These are phyloP conservation scores for Cystoderma amianthinum DNA, from an alignment of 768 basidiomycete species.

Conservation along the genomic window DNA sequence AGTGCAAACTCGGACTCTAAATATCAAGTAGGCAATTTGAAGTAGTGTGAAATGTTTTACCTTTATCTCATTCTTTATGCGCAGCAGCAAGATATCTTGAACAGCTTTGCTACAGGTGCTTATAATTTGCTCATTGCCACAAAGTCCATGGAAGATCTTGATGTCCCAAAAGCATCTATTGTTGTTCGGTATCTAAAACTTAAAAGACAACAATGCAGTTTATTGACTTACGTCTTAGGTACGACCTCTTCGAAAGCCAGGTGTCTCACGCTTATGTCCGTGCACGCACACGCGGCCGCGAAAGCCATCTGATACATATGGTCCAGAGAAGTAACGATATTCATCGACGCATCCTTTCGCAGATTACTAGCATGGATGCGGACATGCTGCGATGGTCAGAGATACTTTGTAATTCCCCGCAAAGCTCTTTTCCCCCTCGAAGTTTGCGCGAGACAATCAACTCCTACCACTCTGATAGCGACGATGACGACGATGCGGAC, in stretches of 20 bases:
- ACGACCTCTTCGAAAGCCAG: conserved; percentile 56
- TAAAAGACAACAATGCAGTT: too few species aligned
- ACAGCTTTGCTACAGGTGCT: conserved; percentile 43
- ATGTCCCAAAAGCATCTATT: conserved; percentile 46
- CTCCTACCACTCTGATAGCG: conserved; percentile 42
- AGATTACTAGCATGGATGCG: conserved; percentile 28
- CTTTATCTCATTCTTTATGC: not conserved
- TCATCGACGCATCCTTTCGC: conserved; percentile 47
- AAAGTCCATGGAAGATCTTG: conserved; percentile 52
- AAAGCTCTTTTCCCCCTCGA: conserved; percentile 37
- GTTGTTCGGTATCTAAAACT: conserved; percentile 57
- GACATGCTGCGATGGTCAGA: conserved; percentile 45
- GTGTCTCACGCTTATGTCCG: conserved; percentile 52
- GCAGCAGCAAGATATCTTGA: conserved; percentile 45
- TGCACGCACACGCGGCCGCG: conserved; percentile 35
- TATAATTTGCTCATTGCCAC: conserved; percentile 62
- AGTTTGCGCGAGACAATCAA: conserved; percentile 30
- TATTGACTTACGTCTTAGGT: conserved; percentile 36
- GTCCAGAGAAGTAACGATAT: conserved; percentile 48
- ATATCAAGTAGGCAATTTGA: conserved; percentile 14
- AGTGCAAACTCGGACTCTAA: conserved; percentile 20
- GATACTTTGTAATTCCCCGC: conserved; percentile 25
- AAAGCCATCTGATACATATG: conserved; percentile 57
- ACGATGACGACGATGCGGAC: conserved; percentile 34
- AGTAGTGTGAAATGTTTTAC: not conserved